These are phyloP conservation scores for Casuarina cunninghamiana DNA, from an alignment of 306 rosid genomes.

Conservation along the genomic window DNA sequence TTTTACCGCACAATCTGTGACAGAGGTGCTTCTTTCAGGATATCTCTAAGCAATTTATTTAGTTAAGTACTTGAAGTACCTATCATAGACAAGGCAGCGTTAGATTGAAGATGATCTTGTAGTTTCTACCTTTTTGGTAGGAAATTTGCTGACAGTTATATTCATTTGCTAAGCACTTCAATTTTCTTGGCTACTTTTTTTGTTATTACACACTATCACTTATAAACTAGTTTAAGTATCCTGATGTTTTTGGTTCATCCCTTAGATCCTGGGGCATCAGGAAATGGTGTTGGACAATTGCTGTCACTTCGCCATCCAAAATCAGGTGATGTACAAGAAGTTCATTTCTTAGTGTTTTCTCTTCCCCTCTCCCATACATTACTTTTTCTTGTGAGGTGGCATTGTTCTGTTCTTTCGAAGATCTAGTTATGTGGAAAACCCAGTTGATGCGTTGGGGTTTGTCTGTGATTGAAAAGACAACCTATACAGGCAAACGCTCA, in stretches of 20 bases:
- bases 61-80: neutral
- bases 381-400: conserved; percentile 4
- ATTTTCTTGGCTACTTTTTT: neutral
- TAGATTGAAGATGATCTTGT: neutral
- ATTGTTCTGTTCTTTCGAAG: neutral
- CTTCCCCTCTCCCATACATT: neutral
- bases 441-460: conserved; percentile 16
- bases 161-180: neutral
- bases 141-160: neutral
- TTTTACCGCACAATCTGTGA: neutral
- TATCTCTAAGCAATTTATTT: neutral
- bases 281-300: conserved; percentile 51
- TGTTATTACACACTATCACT: neutral
- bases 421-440: neutral
- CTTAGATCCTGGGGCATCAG: conserved; percentile 53
- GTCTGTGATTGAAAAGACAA: conserved; percentile 1
- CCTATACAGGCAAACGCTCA: neutral
- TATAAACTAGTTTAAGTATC: neutral
- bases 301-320: conserved; percentile 78
- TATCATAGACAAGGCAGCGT: neutral
- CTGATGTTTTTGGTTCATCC: neutral
- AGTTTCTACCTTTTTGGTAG: neutral
- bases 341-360: neutral
- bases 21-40: neutral
- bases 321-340: conserved; percentile 46